Conservation (phyloP, 2,329 filamentous ascomycete species). For the Alternaria sp. region DNA sequence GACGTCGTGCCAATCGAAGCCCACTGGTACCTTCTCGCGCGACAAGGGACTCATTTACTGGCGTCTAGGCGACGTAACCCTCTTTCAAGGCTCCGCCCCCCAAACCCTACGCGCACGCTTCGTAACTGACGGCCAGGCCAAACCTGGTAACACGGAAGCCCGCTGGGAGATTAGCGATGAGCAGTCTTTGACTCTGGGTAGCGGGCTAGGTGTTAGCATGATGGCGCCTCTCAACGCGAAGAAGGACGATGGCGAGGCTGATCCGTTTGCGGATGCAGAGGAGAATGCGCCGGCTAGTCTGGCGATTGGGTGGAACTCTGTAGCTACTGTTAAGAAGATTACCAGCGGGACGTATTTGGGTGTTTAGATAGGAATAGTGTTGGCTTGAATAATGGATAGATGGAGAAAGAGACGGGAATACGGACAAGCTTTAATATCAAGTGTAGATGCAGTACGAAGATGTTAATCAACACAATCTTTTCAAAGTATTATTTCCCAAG, state of each 20-base stretch:
- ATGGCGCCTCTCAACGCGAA: constrained; percentile 52
- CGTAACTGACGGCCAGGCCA: constrained; percentile 74
- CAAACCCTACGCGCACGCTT: constrained; percentile 87
- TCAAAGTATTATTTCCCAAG: neutral
- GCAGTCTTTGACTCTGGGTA: constrained; percentile 60
- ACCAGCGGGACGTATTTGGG: constrained; percentile 50
- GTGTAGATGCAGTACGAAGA: constrained; percentile 2
- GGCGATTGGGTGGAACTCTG: constrained; percentile 44
- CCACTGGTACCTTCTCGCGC: constrained; percentile 78
- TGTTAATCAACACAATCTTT: neutral
- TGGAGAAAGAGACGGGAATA: neutral
- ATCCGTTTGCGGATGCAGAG: constrained; percentile 76
- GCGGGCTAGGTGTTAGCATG: constrained; percentile 68
- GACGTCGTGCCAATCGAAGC: constrained; percentile 77
- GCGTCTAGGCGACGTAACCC: constrained; percentile 78
- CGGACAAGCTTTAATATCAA: neutral
- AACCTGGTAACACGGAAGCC: constrained; percentile 81
- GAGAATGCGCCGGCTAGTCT: constrained; percentile 43
- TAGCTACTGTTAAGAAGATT: constrained; percentile 48
- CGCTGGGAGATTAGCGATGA: constrained; percentile 75
- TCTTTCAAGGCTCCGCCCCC: constrained; percentile 65
- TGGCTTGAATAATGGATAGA: constrained; percentile 2
- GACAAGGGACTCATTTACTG: constrained; percentile 83
- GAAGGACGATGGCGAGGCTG: constrained; percentile 57
- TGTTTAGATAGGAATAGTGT: constrained; percentile 28